Evolutionary conservation across 2,329 filamentous ascomycete genomes (phyloP).

Genomic region (Torrubiella hemipterigena): DNA sequence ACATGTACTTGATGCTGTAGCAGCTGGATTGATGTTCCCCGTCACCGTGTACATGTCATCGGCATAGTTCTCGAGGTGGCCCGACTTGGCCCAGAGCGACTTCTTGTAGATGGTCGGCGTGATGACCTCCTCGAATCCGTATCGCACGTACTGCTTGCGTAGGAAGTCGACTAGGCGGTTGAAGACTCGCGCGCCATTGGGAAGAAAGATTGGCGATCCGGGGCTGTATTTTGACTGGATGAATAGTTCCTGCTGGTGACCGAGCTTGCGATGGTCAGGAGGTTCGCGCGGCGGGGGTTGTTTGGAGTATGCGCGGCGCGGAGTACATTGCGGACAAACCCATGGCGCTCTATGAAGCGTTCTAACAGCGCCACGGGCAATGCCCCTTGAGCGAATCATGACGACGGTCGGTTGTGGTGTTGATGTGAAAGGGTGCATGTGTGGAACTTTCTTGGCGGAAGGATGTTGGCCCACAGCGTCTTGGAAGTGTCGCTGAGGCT

Average conservation of each 20-base stretch:
- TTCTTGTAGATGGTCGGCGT: constrained; percentile 88
- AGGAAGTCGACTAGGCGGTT: constrained; percentile 74
- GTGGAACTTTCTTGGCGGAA: no score
- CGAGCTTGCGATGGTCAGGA: constrained; percentile 49
- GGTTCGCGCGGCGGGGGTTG: constrained; percentile 17
- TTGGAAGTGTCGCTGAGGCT: no score
- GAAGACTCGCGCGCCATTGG: constrained; percentile 71
- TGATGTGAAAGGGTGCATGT: no score
- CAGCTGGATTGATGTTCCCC: constrained; percentile 25
- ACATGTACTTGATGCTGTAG: not conserved
- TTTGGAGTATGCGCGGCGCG: constrained; percentile 17
- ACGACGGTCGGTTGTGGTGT: no score
- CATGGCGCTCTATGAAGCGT: no score
- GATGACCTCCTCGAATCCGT: constrained; percentile 80
- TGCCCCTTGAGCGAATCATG: no score
- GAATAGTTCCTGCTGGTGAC: constrained; percentile 61
- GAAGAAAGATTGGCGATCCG: constrained; percentile 74
- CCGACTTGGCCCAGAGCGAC: constrained; percentile 73
- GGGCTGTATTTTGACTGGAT: constrained; percentile 70
- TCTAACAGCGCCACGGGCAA: no score
- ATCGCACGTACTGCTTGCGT: constrained; percentile 70
- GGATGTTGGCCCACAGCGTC: no score
- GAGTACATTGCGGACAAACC: constrained; percentile 17
- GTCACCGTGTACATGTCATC: constrained; percentile 85
- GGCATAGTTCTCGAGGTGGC: constrained; percentile 81